Evolutionary conservation across 805 yeast genomes (phyloP), one percentile per base, ranked within the genome.

Genomic region (Metschnikowia proteae): DNA sequence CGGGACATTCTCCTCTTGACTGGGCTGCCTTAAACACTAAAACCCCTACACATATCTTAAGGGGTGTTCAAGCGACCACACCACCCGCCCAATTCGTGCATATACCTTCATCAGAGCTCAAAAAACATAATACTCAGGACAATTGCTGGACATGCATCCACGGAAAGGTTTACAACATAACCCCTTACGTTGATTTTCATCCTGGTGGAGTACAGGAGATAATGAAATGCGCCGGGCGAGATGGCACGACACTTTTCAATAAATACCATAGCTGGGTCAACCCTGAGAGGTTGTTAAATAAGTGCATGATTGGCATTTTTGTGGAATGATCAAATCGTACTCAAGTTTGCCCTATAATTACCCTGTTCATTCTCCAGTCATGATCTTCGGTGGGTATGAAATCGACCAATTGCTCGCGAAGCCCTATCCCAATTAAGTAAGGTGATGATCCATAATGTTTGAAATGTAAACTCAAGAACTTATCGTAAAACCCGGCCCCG

Each of bases 401-500:
- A 0, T 66, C 66, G 0, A 85, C 75, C 25, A 86, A 52, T 60
- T 88, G 96, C 57, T 82, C 82, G 10, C 64, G 52, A n/a, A 87
- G 66, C 0, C 89, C 89, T 3, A 86, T 62, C 0, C 91, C 96
- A 1, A 88, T 60, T 31, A 82, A 57, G 32, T 60, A 62, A 0
- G 86, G 85, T 40, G 57, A 59, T 9, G 29, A 29, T n/a, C 38
- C 40, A 10, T 52, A 40, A 10, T 40, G 13, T 48, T 65, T 62
- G 25, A 48, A 56, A 38, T 35, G 55, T 30, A 68, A 66, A 29
- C 34, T 38, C 9, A 48, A n/a, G 60, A 60, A 74, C 57, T 84
- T 88, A 63, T 92, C 99, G 63, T 94, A 92, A 64, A 80, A 90
- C 0, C 97, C 99, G 4, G 84, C 92, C 1, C 99, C 99, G 62